Evolutionary conservation across 2,329 filamentous ascomycete species (phyloP).

Genomic region (Calonectria pteridis): DNA sequence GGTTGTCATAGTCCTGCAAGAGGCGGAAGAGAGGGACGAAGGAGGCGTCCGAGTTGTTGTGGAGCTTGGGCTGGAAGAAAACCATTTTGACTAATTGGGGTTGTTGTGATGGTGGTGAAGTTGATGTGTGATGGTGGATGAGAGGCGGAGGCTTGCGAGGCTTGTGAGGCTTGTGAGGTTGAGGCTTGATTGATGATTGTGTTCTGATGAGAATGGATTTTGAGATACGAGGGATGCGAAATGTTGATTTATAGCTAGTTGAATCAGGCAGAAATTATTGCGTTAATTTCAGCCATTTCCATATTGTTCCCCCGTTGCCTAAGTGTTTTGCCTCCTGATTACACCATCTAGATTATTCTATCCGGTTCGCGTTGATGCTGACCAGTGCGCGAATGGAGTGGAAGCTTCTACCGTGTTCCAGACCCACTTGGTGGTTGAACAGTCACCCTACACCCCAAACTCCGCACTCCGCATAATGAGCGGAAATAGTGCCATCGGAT

Average conservation of each 20-base stretch:
- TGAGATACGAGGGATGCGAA: constrained; percentile 21
- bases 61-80: constrained; percentile 50
- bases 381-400: background rate
- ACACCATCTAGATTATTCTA: background rate
- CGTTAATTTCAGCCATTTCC: constrained; percentile 30
- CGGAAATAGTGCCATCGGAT: background rate
- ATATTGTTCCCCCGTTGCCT: background rate
- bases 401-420: background rate
- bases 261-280: constrained; percentile 21
- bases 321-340: background rate
- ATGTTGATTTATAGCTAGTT: constrained; percentile 47
- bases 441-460: background rate
- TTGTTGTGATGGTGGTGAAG: background rate
- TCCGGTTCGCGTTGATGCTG: background rate
- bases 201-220: constrained; percentile 43
- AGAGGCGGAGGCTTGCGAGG: background rate
- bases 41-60: constrained; percentile 44
- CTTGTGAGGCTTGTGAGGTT: constrained; percentile 3
- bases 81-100: constrained; percentile 41
- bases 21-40: constrained; percentile 73
- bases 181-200: constrained; percentile 9
- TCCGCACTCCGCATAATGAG: background rate
- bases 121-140: background rate
- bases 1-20: constrained; percentile 70
- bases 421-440: background rate